These are phyloP conservation scores for Takashimella koratensis DNA, from an alignment of 1,284 basidiomycete species.

Conservation along the genomic window DNA sequence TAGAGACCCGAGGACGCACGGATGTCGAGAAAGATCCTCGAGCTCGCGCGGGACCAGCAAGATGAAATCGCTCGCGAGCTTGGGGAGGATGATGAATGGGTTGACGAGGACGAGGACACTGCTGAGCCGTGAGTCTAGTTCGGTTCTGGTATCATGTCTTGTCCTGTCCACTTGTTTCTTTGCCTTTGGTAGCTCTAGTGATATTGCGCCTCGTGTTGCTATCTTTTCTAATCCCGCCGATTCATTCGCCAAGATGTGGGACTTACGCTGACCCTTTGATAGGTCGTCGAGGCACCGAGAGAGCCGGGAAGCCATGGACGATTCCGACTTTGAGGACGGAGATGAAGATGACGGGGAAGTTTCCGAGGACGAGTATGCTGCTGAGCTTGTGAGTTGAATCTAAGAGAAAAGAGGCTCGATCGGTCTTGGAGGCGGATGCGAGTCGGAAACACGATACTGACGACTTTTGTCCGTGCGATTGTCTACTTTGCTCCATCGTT, in stretches of 20 bases:
- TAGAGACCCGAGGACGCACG: slow-evolving; percentile 77
- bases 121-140: slow-evolving; percentile 31
- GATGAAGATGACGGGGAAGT: slow-evolving; percentile 43
- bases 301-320: not conserved
- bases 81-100: slow-evolving; percentile 45
- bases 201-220: no score
- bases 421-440: no score
- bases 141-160: no score
- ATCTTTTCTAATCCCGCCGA: no score
- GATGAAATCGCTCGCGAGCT: slow-evolving; percentile 71
- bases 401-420: no score
- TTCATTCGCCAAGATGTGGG: no score
- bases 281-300: not conserved
- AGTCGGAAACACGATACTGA: no score
- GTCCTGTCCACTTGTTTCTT: no score
- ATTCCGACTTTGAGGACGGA: slow-evolving; percentile 34
- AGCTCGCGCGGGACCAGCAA: slow-evolving; percentile 88
- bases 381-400: slow-evolving; percentile 52
- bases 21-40: slow-evolving; percentile 83
- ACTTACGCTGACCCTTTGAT: no score
- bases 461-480: no score
- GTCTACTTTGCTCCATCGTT: no score
- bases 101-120: slow-evolving; percentile 46
- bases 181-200: no score
- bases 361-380: slow-evolving; percentile 53